Evolutionary conservation across 225 moss, liverwort and hornwort genomes (phyloP).

Genomic region (Straminergon stramineum): DNA sequence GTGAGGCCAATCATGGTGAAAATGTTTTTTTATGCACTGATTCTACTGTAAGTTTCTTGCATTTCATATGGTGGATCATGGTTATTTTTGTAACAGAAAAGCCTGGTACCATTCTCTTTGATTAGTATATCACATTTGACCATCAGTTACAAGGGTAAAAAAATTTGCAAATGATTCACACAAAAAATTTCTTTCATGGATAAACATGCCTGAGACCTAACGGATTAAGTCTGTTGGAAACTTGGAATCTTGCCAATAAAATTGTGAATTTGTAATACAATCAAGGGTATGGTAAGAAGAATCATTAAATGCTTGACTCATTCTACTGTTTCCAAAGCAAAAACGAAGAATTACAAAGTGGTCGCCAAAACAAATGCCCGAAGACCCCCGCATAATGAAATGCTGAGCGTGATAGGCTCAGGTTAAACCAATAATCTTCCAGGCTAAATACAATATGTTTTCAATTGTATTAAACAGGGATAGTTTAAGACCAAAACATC

Average conservation of each 20-base stretch:
- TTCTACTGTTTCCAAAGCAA: background rate
- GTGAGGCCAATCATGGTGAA: background rate
- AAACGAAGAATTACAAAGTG: too few relatives aligned
- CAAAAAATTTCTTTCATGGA: background rate
- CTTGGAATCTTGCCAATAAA: background rate
- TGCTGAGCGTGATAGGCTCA: background rate
- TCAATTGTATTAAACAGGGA: background rate
- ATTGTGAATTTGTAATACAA: background rate
- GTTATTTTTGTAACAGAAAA: background rate
- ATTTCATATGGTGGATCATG: background rate
- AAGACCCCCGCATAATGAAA: background rate
- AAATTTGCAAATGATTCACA: background rate
- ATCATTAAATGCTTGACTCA: background rate
- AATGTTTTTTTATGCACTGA: too few relatives aligned
- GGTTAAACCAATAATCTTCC: background rate
- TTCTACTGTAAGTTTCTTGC: background rate
- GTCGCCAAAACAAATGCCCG: background rate
- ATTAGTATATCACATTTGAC: background rate
- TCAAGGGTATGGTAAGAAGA: background rate
- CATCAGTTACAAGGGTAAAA: background rate
- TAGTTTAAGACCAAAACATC: background rate
- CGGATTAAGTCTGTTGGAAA: background rate
- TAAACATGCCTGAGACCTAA: background rate
- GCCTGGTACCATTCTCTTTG: background rate
- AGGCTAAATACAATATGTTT: background rate